Percentiles rank a stretch among this genome's conserved stretches.
These are phyloP conservation scores for Solanum hybrid DNA, from an alignment of 305 asterid genomes.

Conservation along the genomic window DNA sequence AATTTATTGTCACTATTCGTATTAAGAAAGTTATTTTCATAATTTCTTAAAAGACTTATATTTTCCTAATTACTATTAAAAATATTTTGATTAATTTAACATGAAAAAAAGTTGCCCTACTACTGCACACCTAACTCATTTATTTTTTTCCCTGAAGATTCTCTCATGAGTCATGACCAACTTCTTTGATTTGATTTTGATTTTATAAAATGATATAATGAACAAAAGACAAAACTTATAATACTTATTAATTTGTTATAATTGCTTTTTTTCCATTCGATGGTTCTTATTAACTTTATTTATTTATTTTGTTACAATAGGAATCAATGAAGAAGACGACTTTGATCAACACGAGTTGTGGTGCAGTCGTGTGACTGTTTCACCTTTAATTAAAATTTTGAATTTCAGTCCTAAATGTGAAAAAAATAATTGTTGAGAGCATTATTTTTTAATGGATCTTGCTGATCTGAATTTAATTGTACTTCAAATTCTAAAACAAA, in stretches of 20 bases:
- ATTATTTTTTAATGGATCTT: too few species aligned
- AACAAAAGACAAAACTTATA: background rate
- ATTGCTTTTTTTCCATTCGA: background rate
- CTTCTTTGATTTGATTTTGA: background rate
- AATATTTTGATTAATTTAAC: too few species aligned
- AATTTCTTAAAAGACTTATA: background rate
- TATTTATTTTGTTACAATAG: background rate
- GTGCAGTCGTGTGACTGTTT: fast-evolving
- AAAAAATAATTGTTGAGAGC: too few species aligned
- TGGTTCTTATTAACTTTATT: background rate
- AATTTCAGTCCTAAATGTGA: fast-evolving
- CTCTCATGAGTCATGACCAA: background rate
- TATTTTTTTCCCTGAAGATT: background rate
- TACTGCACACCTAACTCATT: background rate
- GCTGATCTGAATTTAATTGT: too few species aligned
- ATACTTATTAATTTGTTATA: background rate
- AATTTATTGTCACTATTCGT: background rate
- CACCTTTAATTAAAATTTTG: too few species aligned
- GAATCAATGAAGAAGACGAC: background rate
- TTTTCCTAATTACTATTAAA: background rate
- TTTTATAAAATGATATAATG: background rate
- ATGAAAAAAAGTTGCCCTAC: background rate
- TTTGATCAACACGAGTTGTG: background rate
- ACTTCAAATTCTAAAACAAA: too few species aligned
- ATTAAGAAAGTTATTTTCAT: background rate